Base-by-base conservation (phyloP, 1,284 basidiomycete genomes). In the Ustilago vetiveriae region DNA sequence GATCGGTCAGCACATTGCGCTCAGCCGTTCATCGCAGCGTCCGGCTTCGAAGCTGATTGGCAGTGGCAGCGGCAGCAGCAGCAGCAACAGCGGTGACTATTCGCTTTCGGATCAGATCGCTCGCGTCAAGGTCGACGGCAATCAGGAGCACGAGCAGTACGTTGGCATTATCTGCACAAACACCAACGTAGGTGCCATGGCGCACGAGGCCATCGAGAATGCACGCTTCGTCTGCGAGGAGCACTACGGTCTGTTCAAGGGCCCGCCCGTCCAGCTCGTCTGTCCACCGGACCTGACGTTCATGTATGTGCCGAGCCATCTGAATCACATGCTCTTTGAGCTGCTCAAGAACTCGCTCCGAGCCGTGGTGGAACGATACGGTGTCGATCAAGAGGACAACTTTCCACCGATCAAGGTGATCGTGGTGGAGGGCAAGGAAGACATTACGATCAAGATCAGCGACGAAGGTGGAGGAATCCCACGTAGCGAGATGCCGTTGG, bases 101-200 rank as follows among this genome's bases (percentile, higher is more conserved):
- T 54, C 62, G 55, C 55, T 65, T 7, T 65, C 62, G 26, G 62
- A 65, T 19, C 62, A 65, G 50, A 58, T 49, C 16, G 53, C 55
- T 14, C 50, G 41, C 3, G 53, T 59, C 57, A 60, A 59, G 45
- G 62, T 44, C 26, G 56, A 65, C n/a, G 68, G 65, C 52, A 70
- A 66, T 9, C 57, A 69, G 36, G 70, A 74, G 53, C 63, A 69
- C 23, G 80, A 82, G 54, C 90, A 94, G 82, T 96, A 96, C 79
- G 95, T 99, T 32, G 96, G 95, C 7, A 98, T 99, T 80, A 99
- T 99, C 79, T 98, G 95, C 83, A 98, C 92, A 4, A 87, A 91
- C 80, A 92, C 95, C 37, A 81, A 80, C 39, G 78, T 82, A 13
- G 78, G 80, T 4, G 74, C 76, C 17, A 80, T 82, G 69, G 80